These are phyloP conservation scores for Cyathus striatus DNA, from an alignment of 768 basidiomycete genomes.

Conservation along the genomic window DNA sequence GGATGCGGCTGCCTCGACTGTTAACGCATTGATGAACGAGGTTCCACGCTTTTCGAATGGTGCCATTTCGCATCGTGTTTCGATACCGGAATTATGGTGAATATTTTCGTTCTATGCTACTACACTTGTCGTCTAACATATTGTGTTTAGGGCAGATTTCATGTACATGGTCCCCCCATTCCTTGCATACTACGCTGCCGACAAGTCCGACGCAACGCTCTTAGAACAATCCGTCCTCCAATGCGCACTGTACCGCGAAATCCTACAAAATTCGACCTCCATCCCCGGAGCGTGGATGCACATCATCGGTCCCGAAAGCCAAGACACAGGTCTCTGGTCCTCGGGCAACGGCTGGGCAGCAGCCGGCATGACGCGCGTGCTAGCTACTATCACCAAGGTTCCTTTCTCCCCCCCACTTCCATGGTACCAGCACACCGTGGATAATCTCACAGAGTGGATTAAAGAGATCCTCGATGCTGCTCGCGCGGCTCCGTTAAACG, in stretches of 20 bases:
- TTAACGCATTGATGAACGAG: constrained; percentile 33
- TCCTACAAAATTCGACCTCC: constrained; percentile 17
- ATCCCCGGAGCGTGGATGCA: constrained; percentile 16
- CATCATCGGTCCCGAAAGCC: constrained; percentile 20
- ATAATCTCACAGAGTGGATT: constrained; percentile 13
- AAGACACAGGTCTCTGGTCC: constrained; percentile 22
- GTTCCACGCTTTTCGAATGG: constrained; percentile 35
- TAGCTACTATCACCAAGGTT: constrained; percentile 42
- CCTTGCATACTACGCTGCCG: constrained; percentile 49
- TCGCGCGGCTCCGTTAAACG: constrained; percentile 7
- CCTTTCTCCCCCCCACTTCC: not conserved
- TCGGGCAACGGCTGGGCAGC: constrained; percentile 58
- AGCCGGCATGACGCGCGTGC: constrained; percentile 49
- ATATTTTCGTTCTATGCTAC: not conserved
- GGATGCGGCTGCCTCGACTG: constrained; percentile 31
- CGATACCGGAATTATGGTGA: constrained; percentile 47
- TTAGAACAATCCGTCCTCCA: constrained; percentile 43
- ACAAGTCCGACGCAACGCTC: constrained; percentile 21
- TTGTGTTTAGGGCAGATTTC: constrained; percentile 41
- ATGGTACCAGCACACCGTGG: constrained; percentile 10
- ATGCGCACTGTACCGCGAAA: constrained; percentile 40
- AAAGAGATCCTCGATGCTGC: constrained; percentile 19
- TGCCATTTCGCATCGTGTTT: constrained; percentile 51
- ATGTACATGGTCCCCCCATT: constrained; percentile 55
- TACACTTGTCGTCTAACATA: not conserved